Evolutionary conservation across 2,329 filamentous ascomycete genomes (phyloP).

Genomic region (Drechslerella coelobrocha): DNA sequence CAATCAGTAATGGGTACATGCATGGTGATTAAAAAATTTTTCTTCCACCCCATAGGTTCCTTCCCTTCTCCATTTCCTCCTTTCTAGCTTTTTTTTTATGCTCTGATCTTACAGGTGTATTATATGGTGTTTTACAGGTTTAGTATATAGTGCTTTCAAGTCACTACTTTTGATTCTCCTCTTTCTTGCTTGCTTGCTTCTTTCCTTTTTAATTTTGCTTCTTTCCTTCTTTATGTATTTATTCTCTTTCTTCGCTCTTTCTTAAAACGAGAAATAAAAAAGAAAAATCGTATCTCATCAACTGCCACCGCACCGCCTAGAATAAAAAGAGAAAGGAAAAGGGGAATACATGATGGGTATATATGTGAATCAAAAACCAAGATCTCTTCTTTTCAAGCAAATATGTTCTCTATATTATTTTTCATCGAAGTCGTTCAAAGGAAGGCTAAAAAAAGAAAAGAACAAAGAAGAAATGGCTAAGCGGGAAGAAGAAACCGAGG

Average conservation of each 20-base stretch:
- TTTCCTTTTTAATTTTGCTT: not conserved
- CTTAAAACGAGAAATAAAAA: not conserved
- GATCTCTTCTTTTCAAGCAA: not conserved
- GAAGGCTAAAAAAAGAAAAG: conserved; percentile 1
- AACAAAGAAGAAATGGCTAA: not conserved
- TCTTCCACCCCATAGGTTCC: not conserved
- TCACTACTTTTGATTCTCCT: conserved; percentile 4
- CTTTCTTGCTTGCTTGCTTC: not conserved
- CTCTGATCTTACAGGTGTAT: conserved; percentile 8
- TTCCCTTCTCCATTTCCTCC: not conserved
- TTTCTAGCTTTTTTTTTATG: not conserved
- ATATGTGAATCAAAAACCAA: conserved; percentile 7
- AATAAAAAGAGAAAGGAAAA: not conserved
- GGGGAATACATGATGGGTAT: conserved; percentile 37
- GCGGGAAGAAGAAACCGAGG: not conserved
- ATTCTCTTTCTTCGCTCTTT: conserved; percentile 1
- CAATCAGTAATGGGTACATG: too few species aligned
- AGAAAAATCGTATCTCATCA: conserved; percentile 20
- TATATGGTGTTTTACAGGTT: conserved; percentile 3
- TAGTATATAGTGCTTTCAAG: not conserved
- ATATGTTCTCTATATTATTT: not conserved
- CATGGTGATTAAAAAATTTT: too few species aligned
- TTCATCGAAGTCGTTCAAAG: not conserved
- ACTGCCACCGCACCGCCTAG: not conserved
- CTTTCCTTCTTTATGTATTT: not conserved